A percentile compares a stretch with the other conserved stretches of the same genome.
phyloP scores from a whole-genome alignment of 129 eudicot species.

The Escallonia herrerae region DNA sequence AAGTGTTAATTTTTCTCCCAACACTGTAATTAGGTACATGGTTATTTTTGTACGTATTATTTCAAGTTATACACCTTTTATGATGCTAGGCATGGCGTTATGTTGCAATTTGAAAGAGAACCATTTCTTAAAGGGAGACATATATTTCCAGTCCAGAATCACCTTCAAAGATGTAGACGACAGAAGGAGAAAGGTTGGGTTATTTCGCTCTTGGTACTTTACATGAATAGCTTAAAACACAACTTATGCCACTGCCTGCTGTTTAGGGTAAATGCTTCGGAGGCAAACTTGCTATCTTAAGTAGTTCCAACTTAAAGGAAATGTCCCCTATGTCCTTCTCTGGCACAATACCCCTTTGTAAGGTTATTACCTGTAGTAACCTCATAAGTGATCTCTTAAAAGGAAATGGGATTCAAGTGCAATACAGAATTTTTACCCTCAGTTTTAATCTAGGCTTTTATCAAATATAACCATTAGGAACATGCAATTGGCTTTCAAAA shows the following conservation, averaged over 20 bases:
- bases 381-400: background rate
- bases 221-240: background rate
- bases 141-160: constrained; percentile 44
- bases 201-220: background rate
- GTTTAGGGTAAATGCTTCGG: no score
- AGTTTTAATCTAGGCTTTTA: constrained; percentile 32
- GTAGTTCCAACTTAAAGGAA: background rate
- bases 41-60: background rate
- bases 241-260: no score
- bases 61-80: background rate
- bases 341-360: no score
- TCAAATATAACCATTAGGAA: constrained; percentile 39
- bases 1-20: background rate
- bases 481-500: background rate
- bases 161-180: constrained; percentile 40
- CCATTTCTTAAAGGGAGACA: constrained; percentile 49
- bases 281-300: no score
- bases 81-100: constrained; percentile 46
- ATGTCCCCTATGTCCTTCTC: background rate
- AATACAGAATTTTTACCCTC: background rate
- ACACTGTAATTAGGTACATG: no score
- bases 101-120: constrained; percentile 33
- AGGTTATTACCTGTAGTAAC: no score
- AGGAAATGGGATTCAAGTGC: no score
- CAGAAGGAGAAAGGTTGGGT: constrained; percentile 45